Base-by-base conservation (phyloP, 2,329 filamentous ascomycete genomes). In the Amauroascus verrucosus region DNA sequence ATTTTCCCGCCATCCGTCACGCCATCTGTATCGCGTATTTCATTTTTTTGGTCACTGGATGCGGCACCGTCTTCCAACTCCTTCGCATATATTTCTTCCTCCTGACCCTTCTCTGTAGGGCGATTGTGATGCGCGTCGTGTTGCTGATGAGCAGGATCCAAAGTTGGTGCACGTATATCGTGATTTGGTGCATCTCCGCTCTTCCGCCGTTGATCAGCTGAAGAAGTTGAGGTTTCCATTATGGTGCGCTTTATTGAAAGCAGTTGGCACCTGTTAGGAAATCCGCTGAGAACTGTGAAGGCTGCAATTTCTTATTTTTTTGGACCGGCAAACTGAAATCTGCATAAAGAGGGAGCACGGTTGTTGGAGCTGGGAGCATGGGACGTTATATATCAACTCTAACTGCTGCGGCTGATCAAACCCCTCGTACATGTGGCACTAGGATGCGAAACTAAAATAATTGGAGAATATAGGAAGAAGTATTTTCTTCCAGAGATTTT, bases 111-210 rank as follows among this genome's bases (percentile, higher is more conserved):
- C 24, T 50, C 49, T 18, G 26, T 24, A 4, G 50, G 7, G 28
- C 9, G 18, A 20, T 44, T 49, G 35, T 55, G 49, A 20, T 50
- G 53, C 6, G 49, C 26, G 32, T 51, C 50, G 16, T 57, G 49
- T 43, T 55, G 50, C 46, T 55, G 56, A 40, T 53, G 53, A 33
- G 38, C 49, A 9, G 49, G 56, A 33, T 55, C 47, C 24, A 51
- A 9, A 9, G 55, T 45, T 6, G 47, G 35, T n/a, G 48, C 16
- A 4, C 38, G 30, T n/a, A 11, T 28, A 26, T 16, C 16, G 20
- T 3, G 26, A 9, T 18, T 28, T 26, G n/a, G 32, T 49, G 32
- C 41, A 46, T 44, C 38, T 50, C 18, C 37, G 16, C 30, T 54
- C 28, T 28, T 43, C 45, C 13, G 26, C 7, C 33, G 44, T n/a